Conservation (phyloP, 352 stramenopile genomes). For the Globisporangium paddicum region DNA sequence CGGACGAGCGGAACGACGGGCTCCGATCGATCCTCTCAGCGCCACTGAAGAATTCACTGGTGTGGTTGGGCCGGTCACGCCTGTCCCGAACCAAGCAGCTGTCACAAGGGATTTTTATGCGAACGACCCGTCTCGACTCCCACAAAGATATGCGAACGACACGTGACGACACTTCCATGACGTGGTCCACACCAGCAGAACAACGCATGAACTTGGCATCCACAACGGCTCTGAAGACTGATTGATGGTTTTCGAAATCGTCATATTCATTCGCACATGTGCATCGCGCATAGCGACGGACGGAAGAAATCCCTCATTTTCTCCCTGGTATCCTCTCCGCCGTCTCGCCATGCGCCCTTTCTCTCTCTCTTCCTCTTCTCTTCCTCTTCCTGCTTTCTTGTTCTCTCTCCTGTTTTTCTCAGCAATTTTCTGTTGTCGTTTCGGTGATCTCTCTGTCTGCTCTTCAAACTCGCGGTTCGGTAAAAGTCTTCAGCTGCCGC, state of each 20-base stretch:
- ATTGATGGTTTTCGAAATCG: constrained; percentile 7
- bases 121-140: not conserved
- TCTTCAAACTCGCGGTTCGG: constrained; percentile 2
- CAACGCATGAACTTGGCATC: not conserved
- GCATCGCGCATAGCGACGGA: constrained; percentile 13
- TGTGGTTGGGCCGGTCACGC: constrained; percentile 1
- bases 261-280: constrained; percentile 15
- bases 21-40: constrained; percentile 5
- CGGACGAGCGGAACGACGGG: constrained; percentile 1
- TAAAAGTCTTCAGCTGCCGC: not conserved
- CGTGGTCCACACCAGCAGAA: not conserved
- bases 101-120: not conserved
- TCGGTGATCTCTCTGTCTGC: constrained; percentile 4
- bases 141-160: constrained; percentile 6
- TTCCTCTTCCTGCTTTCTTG: constrained; percentile 5
- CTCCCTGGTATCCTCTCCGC: not conserved
- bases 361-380: constrained; percentile 1
- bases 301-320: constrained; percentile 3
- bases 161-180: constrained; percentile 1
- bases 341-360: not conserved
- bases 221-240: not conserved
- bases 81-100: not conserved
- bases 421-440: constrained; percentile 5
- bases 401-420: constrained; percentile 10
- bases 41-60: constrained; percentile 17